A percentile compares a stretch with the other conserved stretches of the same genome.
These are phyloP conservation scores for Aspergillus sp. DNA, from an alignment of 2,329 filamentous ascomycete species.

Conservation along the genomic window DNA sequence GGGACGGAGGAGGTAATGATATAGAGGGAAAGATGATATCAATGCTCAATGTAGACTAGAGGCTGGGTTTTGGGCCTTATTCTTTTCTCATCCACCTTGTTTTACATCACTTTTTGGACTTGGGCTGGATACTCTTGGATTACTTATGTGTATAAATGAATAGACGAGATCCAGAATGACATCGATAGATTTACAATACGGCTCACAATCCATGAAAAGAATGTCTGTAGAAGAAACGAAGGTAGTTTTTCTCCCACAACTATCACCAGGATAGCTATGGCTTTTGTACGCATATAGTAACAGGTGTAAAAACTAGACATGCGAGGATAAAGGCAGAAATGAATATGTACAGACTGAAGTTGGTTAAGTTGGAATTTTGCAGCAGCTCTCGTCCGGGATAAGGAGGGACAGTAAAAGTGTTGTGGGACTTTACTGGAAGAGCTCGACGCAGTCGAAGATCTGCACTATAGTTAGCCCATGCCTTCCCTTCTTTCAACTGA, in stretches of 20 bases:
- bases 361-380: neutral
- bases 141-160: neutral
- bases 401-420: neutral
- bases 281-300: neutral
- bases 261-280: neutral
- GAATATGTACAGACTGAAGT: neutral
- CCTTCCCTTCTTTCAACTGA: neutral
- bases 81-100: neutral
- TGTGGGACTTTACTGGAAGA: constrained; percentile 30
- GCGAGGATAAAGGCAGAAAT: neutral
- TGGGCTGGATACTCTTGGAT: neutral
- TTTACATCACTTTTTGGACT: neutral
- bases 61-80: neutral
- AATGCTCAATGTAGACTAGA: neutral
- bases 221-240: neutral
- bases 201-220: neutral
- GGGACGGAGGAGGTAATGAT: constrained; percentile 4
- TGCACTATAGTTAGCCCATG: constrained; percentile 11
- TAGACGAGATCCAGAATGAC: neutral
- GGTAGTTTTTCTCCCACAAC: neutral
- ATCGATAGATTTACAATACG: neutral
- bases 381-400: neutral
- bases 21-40: neutral
- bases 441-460: constrained; percentile 38
- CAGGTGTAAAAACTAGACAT: neutral